These are phyloP conservation scores for Amborella trichopoda DNA, from an alignment of 164 flowering plant genomes.

Conservation along the genomic window DNA sequence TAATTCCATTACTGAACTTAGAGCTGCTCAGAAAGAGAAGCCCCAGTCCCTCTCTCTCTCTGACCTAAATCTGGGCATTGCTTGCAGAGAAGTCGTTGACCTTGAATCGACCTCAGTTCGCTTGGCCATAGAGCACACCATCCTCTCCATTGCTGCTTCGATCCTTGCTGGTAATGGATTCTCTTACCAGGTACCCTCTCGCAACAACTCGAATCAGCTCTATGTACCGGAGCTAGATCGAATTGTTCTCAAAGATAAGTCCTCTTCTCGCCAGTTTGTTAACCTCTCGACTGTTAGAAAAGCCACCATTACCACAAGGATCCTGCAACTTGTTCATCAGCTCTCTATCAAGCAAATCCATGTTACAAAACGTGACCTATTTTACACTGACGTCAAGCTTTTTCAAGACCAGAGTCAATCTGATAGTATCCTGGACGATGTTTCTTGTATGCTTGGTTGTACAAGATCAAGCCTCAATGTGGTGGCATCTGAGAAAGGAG, in stretches of 20 bases:
- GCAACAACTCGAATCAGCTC: slow-evolving; percentile 76
- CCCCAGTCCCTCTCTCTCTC: slow-evolving; percentile 48
- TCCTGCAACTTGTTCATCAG: slow-evolving; percentile 72
- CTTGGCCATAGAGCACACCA: slow-evolving; percentile 37
- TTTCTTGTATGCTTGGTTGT: slow-evolving; percentile 84
- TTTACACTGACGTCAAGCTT: slow-evolving; percentile 93
- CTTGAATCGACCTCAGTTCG: slow-evolving; percentile 67
- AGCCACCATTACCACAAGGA: slow-evolving; percentile 63
- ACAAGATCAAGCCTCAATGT: slow-evolving; percentile 90
- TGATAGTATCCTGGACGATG: slow-evolving; percentile 81
- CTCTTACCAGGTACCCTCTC: slow-evolving; percentile 74
- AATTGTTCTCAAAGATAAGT: slow-evolving; percentile 76
- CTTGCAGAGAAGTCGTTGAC: slow-evolving; percentile 86
- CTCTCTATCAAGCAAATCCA: slow-evolving; percentile 66
- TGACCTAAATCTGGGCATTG: slow-evolving; percentile 52
- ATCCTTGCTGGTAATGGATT: slow-evolving; percentile 75
- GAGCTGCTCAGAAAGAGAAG: not conserved
- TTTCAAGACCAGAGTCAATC: slow-evolving; percentile 90
- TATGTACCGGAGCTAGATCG: slow-evolving; percentile 97
- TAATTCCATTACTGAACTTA: slow-evolving; percentile 24
- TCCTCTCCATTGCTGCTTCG: slow-evolving; percentile 39
- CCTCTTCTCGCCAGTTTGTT: slow-evolving; percentile 58
- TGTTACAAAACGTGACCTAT: slow-evolving; percentile 90
- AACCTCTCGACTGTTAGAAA: slow-evolving; percentile 70
- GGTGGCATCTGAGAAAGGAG: slow-evolving; percentile 86